Conservation (phyloP, 164 flowering plant genomes). For the Paratinospora sagittata region DNA sequence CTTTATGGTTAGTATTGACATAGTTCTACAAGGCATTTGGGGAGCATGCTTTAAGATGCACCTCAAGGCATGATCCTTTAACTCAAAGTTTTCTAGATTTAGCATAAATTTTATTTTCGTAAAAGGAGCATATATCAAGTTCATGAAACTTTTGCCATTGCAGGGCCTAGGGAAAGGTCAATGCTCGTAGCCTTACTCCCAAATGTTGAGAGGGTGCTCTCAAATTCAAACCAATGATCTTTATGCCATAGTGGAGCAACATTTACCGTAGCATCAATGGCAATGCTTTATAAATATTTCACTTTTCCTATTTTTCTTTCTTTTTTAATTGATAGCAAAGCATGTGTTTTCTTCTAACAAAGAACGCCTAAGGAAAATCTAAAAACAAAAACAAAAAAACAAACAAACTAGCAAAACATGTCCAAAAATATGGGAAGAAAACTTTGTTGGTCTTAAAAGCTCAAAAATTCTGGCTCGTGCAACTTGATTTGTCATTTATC, state of each 20-base stretch:
- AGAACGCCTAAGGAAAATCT: background rate
- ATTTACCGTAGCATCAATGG: background rate
- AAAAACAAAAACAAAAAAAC: background rate
- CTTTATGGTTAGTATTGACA: background rate
- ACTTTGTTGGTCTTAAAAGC: background rate
- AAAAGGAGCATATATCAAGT: too few species aligned
- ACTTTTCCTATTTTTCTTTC: background rate
- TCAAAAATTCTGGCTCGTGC: background rate
- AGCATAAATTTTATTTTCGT: background rate
- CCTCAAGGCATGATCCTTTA: too few species aligned
- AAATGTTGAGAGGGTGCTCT: too few species aligned
- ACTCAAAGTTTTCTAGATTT: background rate
- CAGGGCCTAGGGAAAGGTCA: too few species aligned
- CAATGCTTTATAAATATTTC: background rate
- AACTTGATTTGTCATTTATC: background rate
- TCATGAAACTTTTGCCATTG: too few species aligned
- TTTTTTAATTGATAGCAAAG: background rate
- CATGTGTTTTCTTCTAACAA: background rate
- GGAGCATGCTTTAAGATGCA: too few species aligned
- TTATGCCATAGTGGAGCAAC: too few species aligned
- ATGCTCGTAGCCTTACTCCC: too few species aligned
- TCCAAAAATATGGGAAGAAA: background rate
- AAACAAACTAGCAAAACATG: background rate
- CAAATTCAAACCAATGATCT: too few species aligned
- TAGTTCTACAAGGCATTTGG: too few species aligned